A percentile compares a stretch with the other conserved stretches of the same genome.
These are phyloP conservation scores for Geotrichum citri-aurantii DNA, from an alignment of 1,139 yeast species.

Conservation along the genomic window DNA sequence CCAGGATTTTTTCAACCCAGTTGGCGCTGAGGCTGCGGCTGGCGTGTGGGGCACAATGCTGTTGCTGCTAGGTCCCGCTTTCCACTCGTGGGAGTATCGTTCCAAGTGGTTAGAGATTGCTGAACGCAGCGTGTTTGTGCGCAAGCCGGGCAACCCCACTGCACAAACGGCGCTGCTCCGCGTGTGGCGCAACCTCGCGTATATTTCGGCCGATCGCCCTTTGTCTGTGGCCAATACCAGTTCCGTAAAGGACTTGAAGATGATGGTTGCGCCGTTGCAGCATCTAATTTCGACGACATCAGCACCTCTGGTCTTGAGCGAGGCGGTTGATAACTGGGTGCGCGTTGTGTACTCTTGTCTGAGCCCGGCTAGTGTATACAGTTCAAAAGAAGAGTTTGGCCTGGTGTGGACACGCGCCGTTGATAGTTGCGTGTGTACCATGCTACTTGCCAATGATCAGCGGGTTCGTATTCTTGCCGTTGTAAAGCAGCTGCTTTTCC, in stretches of 20 bases:
- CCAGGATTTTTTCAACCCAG: constrained; percentile 16
- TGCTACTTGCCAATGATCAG: neutral
- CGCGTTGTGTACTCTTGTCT: constrained; percentile 6
- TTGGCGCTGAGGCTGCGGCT: constrained; percentile 22
- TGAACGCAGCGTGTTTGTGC: constrained; percentile 20
- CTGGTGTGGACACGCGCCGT: constrained; percentile 5
- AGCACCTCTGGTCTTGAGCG: neutral
- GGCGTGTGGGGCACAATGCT: constrained; percentile 23
- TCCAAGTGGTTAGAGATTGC: constrained; percentile 22
- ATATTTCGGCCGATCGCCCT: constrained; percentile 6
- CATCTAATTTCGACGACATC: neutral
- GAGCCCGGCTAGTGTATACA: neutral
- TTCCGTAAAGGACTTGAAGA: neutral
- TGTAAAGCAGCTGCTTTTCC: neutral
- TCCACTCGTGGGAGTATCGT: constrained; percentile 23
- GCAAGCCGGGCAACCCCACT: neutral
- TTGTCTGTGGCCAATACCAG: neutral
- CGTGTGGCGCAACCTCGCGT: constrained; percentile 9
- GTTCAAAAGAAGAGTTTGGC: neutral
- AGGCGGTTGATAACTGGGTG: constrained; percentile 1
- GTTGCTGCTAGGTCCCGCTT: constrained; percentile 20
- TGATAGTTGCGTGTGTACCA: neutral
- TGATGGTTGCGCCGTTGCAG: constrained; percentile 2
- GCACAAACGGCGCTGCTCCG: constrained; percentile 4
- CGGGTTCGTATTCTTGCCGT: neutral